Conservation (phyloP, 2,329 filamentous ascomycete species). For the Stagonosporopsis cucurbitacearum region DNA sequence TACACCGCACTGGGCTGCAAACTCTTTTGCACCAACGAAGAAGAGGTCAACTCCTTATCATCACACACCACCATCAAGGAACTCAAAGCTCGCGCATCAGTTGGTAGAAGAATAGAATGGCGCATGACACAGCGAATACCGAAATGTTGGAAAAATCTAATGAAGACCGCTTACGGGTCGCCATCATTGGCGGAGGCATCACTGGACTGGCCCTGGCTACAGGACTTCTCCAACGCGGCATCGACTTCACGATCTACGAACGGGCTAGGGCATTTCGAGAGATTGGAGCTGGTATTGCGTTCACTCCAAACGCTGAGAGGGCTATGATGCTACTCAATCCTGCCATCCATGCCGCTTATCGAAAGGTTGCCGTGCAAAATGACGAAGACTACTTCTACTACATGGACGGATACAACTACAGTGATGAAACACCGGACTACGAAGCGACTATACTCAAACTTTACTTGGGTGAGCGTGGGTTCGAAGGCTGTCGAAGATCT, state of each 20-base stretch:
- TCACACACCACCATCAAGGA: too few relatives aligned
- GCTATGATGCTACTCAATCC: constrained; percentile 59
- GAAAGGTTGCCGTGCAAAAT: constrained; percentile 45
- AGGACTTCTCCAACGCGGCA: constrained; percentile 19
- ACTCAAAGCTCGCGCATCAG: too few relatives aligned
- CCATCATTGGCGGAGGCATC: constrained; percentile 32
- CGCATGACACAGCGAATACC: too few relatives aligned
- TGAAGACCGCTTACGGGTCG: constrained; percentile 6
- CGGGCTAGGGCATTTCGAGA: constrained; percentile 21
- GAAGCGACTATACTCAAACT: constrained; percentile 21
- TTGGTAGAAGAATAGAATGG: too few relatives aligned
- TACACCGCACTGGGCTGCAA: too few relatives aligned
- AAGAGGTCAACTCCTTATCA: too few relatives aligned
- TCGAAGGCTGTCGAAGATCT: constrained; percentile 21
- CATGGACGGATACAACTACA: constrained; percentile 13
- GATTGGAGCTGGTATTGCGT: constrained; percentile 28
- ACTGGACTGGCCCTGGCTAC: constrained; percentile 22
- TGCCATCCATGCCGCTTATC: constrained; percentile 39
- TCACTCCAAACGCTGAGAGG: constrained; percentile 57
- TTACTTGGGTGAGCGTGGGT: constrained; percentile 22
- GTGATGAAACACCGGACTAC: constrained; percentile 4
- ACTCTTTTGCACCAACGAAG: too few relatives aligned
- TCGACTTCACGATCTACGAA: constrained; percentile 28
- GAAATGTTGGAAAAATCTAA: not conserved
- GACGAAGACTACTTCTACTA: constrained; percentile 15